These are phyloP conservation scores for Plasmodium gaboni DNA, from an alignment of 169 alveolate species.

Conservation along the genomic window DNA sequence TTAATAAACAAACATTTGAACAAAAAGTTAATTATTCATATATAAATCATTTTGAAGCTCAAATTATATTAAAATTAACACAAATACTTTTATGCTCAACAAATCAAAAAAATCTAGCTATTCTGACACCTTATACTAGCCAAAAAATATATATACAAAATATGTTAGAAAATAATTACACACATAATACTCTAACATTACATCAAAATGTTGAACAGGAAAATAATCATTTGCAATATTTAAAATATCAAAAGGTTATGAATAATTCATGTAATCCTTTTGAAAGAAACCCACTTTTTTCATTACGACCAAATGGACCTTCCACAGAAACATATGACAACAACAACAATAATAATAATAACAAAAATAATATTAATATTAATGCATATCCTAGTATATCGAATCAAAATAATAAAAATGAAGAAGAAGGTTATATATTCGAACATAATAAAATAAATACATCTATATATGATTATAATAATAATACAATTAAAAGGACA, in stretches of 20 bases:
- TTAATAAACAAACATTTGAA: conserved; percentile 29
- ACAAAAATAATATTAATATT: too few relatives aligned
- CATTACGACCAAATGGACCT: neutral
- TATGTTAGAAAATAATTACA: conserved; percentile 7
- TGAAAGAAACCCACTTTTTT: neutral
- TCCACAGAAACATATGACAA: neutral
- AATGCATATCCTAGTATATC: too few relatives aligned
- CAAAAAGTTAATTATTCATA: conserved; percentile 41
- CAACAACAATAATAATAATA: neutral
- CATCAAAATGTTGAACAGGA: neutral
- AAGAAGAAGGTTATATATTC: neutral
- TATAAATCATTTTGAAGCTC: conserved; percentile 50
- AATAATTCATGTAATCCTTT: neutral
- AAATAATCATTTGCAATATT: neutral
- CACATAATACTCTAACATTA: neutral
- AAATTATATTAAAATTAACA: conserved; percentile 30
- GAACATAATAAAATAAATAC: neutral
- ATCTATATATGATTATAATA: neutral
- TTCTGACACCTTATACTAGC: conserved; percentile 58
- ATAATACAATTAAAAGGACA: neutral
- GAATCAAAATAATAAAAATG: neutral
- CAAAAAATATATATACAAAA: conserved; percentile 53
- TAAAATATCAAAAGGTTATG: neutral
- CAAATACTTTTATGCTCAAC: neutral
- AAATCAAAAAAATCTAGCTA: conserved; percentile 27